Base-by-base conservation (phyloP, 2,329 filamentous ascomycete species). In the Aspergillus costaricaensis region DNA sequence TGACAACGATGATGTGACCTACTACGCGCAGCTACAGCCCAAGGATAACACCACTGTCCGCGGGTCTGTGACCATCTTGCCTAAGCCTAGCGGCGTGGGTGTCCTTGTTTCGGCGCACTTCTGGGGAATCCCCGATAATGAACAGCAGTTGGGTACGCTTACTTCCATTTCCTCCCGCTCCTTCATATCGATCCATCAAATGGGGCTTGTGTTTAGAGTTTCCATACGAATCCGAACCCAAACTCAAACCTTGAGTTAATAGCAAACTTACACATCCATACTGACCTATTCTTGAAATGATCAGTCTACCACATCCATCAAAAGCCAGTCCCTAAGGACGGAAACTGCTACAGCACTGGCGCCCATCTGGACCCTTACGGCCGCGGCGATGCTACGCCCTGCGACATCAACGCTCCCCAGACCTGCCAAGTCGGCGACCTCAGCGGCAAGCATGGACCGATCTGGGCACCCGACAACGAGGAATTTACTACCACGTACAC, bases 401-500 rank as follows among this genome's bases (percentile, higher is more conserved):
- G 91, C 77, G 81, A 91, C 69, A 39, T 77, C 10, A 67, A 72
- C 9, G 71, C 78, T 6, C 88, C 88, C 7, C 76, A 84, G 62
- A 87, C 85, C 9, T 95, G 91, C 79, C 86, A 94, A 76, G 85
- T 91, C 10, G 91, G 91, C 65, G 91, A 94, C 73, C 80, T 92
- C 58, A 85, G 85, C 67, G 91, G 91, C 71, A 94, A 94, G 79
- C 80, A 89, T 69, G 89, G 89, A 63, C 81, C 81, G 62, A 83
- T 90, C 68, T 80, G 75, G 25, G 73, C 75, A 27, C 87, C 82
- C 70, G 70, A 49, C 6, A 59, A 61, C 39, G 61, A 68, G 47
- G 56, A 57, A 23, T 80, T 74, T 66, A 66, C 67, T 17, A 63
- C 63, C 41, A 62, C 64, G 49, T 82, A 84, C 64, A 67, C 73